Base-by-base conservation (phyloP, 2,329 filamentous ascomycete genomes). In the Madurella mycetomatis region DNA sequence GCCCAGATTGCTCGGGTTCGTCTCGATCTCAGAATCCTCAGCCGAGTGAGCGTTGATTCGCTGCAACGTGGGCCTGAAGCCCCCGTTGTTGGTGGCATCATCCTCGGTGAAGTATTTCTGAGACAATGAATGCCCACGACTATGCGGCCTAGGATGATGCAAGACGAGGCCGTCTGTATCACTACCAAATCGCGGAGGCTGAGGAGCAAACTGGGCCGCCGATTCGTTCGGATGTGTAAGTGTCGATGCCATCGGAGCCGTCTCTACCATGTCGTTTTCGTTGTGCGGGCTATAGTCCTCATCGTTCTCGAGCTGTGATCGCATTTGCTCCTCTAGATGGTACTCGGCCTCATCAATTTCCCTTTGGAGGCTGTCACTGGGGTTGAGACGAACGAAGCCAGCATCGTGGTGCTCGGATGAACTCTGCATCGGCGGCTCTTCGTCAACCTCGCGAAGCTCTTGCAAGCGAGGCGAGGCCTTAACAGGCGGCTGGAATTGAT, bases 291-390 rank as follows among this genome's bases (percentile, higher is more conserved):
- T 88, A 65, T 89, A 87, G 61, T 90, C 87, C 52, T 88, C 59
- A 34, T 72, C 86, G 61, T 91, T 86, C 56, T 92, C 87, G 47
- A 92, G 76, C 64, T 92, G 86, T 51, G 87, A 85, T 49, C 89
- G 84, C 58, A 92, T 84, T 57, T 89, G 85, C 66, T 91, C 84
- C 66, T 92, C 88, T 57, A 94, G 71, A 63, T 92, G 89, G 65
- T 94, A 92, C 64, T 95, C 89, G 4, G 88, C 86, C 65, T 92
- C 88, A 47, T 94, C 87, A 53, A 95, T 86, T 62, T 94, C 90
- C 58, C 86, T 86, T 67, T 96, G 90, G 19, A 95, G 78, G 44
- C 84, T 89, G 59, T 85, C 81, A 64, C 86, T 91, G 41, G 89
- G 78, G 62, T 91, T 91, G 62, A 92, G 87, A 45, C 73, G 70